These are phyloP conservation scores for Fusarium sp. DNA, from an alignment of 2,329 filamentous ascomycete species.

Conservation along the genomic window DNA sequence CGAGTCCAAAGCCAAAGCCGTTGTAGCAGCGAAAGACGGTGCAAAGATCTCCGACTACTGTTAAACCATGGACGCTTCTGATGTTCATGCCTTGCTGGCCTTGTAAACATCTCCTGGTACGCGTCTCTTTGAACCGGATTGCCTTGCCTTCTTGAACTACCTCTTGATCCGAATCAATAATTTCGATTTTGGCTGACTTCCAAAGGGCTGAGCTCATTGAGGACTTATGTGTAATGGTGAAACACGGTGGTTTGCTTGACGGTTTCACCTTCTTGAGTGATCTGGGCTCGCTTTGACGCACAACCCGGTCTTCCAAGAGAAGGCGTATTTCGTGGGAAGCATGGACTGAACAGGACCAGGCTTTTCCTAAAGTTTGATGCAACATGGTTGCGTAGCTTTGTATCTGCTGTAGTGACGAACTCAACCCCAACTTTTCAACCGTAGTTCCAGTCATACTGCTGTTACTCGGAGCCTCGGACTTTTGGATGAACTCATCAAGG, in stretches of 20 bases:
- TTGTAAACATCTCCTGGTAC: fast-evolving
- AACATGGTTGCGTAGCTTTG: background rate
- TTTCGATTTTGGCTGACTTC: background rate
- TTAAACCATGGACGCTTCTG: background rate
- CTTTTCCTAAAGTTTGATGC: background rate
- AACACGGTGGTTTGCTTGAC: background rate
- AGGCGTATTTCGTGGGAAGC: background rate
- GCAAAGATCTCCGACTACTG: background rate
- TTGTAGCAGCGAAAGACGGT: background rate
- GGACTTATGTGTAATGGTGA: background rate
- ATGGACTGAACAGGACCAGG: background rate
- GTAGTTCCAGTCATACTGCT: background rate
- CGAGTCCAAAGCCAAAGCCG: background rate
- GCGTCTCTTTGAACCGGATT: fast-evolving
- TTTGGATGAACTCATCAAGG: background rate
- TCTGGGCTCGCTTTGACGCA: fast-evolving
- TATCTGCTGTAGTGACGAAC: background rate
- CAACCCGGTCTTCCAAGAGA: fast-evolving
- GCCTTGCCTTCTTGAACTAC: fast-evolving
- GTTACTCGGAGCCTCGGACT: background rate
- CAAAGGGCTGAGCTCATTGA: background rate
- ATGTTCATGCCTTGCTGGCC: background rate
- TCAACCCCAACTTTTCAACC: background rate
- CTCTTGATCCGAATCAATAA: background rate
- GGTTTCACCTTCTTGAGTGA: background rate